Evolutionary conservation across 2,329 filamentous ascomycete species (phyloP).

Genomic region (Venturia pyrina): DNA sequence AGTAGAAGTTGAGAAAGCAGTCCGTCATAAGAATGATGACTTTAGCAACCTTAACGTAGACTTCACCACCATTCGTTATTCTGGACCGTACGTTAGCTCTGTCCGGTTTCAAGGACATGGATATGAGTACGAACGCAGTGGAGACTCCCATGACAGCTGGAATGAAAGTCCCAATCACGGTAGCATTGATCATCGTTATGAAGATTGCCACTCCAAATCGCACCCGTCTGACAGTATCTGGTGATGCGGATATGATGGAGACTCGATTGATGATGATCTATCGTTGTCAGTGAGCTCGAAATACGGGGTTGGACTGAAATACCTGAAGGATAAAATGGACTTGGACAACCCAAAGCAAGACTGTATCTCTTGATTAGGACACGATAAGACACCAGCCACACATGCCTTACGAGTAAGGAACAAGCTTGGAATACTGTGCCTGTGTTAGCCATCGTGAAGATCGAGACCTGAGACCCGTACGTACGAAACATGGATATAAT

Average conservation of each 20-base stretch:
- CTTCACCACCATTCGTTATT: background rate
- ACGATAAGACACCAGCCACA: background rate
- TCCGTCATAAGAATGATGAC: background rate
- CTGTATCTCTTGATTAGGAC: background rate
- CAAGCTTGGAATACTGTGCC: background rate
- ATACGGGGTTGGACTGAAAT: background rate
- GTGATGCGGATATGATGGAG: background rate
- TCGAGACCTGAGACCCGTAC: background rate
- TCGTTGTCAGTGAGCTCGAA: background rate
- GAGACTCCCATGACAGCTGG: background rate
- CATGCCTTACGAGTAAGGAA: slow-evolving; percentile 1
- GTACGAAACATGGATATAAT: background rate
- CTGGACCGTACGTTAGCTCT: background rate
- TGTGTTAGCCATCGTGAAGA: background rate
- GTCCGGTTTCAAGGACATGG: no score
- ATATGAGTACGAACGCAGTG: background rate
- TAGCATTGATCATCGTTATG: background rate
- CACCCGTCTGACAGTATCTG: background rate
- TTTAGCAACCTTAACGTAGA: background rate
- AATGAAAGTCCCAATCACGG: background rate
- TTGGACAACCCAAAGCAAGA: background rate
- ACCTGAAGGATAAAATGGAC: background rate
- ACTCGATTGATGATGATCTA: background rate
- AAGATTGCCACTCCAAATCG: background rate
- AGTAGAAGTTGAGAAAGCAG: background rate